phyloP scores from a whole-genome alignment of 108 stramenopile species.

The Seminavis robusta region DNA sequence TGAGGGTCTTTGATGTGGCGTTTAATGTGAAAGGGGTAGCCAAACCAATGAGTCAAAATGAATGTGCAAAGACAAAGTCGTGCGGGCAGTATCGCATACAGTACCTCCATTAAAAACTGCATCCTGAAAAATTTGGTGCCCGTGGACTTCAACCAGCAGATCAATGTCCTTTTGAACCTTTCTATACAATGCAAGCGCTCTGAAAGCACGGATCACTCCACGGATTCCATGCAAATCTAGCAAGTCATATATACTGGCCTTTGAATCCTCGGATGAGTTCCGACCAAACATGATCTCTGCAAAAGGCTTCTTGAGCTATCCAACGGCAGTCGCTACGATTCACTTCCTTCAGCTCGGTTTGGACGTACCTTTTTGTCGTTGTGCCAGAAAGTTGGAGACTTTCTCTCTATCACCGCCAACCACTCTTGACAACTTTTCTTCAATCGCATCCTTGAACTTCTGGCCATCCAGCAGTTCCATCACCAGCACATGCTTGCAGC shows the following conservation, averaged over 20 bases:
- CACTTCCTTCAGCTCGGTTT: background rate
- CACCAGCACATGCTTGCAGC: constrained; percentile 57
- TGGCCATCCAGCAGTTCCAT: constrained; percentile 66
- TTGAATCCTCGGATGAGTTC: background rate
- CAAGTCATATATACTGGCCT: background rate
- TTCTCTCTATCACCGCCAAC: constrained; percentile 33
- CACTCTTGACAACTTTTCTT: constrained; percentile 36
- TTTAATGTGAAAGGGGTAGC: background rate
- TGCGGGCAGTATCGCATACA: constrained; percentile 27
- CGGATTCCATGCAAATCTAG: background rate
- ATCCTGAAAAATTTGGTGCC: constrained; percentile 65
- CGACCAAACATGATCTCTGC: background rate
- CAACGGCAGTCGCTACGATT: too few relatives aligned
- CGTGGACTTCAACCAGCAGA: constrained; percentile 61
- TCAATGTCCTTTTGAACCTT: constrained; percentile 34
- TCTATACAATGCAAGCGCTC: constrained; percentile 29
- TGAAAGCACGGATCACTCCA: background rate
- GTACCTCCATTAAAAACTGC: constrained; percentile 69
- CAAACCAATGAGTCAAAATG: background rate
- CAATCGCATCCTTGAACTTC: constrained; percentile 51
- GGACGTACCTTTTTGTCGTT: constrained; percentile 14
- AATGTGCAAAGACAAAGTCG: background rate
- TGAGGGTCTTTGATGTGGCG: background rate
- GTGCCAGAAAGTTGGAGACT: constrained; percentile 24
- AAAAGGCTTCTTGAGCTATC: too few relatives aligned